These are phyloP conservation scores for Fraxinus greggii DNA, from an alignment of 305 asterid genomes.

Conservation along the genomic window DNA sequence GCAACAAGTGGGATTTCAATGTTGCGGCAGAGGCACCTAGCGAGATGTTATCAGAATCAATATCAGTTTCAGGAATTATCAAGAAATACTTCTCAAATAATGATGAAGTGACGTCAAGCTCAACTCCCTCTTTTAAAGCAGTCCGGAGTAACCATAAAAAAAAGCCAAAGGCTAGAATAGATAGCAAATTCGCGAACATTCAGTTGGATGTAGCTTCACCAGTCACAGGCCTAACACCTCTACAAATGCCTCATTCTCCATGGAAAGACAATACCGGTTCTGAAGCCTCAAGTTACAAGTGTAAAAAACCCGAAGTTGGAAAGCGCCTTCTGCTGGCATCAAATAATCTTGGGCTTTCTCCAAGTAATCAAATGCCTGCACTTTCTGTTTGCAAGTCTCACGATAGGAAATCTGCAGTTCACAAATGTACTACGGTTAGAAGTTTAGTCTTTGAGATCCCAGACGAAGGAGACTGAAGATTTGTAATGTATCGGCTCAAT, in stretches of 20 bases:
- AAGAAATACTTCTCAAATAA: constrained; percentile 52
- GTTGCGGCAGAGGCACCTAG: constrained; percentile 27
- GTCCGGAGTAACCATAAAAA: constrained; percentile 3
- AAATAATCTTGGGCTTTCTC: constrained; percentile 38
- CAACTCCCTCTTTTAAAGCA: constrained; percentile 4
- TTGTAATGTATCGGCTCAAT: neutral
- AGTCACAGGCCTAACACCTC: constrained; percentile 21
- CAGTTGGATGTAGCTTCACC: constrained; percentile 17
- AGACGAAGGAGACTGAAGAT: constrained; percentile 34
- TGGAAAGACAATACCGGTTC: constrained; percentile 10
- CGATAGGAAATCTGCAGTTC: constrained; percentile 15
- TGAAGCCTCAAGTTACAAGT: constrained; percentile 19
- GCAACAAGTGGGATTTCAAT: neutral
- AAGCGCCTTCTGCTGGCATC: constrained; percentile 47
- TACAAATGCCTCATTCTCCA: neutral
- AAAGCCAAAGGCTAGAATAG: constrained; percentile 8
- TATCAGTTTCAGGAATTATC: constrained; percentile 62
- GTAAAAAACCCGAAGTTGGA: constrained; percentile 46
- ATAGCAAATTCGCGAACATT: neutral
- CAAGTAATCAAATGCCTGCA: constrained; percentile 21
- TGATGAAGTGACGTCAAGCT: constrained; percentile 53
- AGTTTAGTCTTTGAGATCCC: constrained; percentile 39
- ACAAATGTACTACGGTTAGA: constrained; percentile 12
- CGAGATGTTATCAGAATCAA: constrained; percentile 42
- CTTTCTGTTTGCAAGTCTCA: constrained; percentile 30